Base-by-base conservation (phyloP, 805 yeast genomes). In the Yarrowia sp. region DNA sequence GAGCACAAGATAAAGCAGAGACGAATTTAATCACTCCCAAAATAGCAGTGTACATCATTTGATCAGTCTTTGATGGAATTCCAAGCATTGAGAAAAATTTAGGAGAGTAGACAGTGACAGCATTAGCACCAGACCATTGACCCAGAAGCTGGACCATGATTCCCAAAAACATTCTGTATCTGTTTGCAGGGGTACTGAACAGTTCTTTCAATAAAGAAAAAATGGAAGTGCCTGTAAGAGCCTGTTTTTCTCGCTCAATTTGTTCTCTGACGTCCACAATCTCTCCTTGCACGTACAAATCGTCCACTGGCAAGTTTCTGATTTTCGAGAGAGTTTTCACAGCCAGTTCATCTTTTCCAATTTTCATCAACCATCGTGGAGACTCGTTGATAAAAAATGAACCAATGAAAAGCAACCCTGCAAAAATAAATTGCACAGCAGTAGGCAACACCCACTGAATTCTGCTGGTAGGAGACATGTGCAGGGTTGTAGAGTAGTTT, bases 91-190 rank as follows among this genome's bases (percentile, higher is more conserved):
- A 78, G 66, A 83, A 80, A 43, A 84, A 73, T 57, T 81, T 83
- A 1, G 86, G 82, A 38, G 86, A 83, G 68, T 84, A 84, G 51
- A 83, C 81, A 0, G 87, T 84, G 41, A 84, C 74, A 4, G 86
- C 79, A 67, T 79, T 80, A 4, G 86, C 84, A 63, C 86, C 86
- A 22, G 84, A 79, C 86, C 86, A 84, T 73, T 84, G 86, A 6
- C 60, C 60, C 13, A 53, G 35, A 1, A 53, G 60, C 45, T 53
- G 87, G 28, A 80, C 75, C 64, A 72, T 66, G 43, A 78, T 65
- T 44, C 83, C 80, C 43, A 83, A 67, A 10, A 74, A 68, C 57
- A 84, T 75, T 72, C 86, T 76, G 73, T 81, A 80, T 53, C 60
- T 8, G 45, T 53, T 53, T 1, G 60, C 60, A 65, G 81, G 73